Evolutionary conservation across 208 protist species (phyloP).

Genomic region (Novymonas esmeraldas): DNA sequence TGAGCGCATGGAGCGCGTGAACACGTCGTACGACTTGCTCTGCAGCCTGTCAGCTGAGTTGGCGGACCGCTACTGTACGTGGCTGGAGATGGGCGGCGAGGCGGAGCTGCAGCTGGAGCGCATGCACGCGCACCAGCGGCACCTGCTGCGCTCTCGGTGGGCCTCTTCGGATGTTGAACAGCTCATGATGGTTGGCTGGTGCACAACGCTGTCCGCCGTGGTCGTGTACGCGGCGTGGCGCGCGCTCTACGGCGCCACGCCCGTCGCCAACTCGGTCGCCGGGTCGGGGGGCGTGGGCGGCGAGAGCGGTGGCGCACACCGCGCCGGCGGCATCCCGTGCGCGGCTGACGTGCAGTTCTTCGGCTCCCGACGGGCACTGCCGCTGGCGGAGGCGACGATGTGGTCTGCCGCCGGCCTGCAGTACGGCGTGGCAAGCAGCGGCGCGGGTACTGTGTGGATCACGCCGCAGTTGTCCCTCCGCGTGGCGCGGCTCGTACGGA

Average conservation of each 20-base stretch:
- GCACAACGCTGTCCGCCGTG: constrained; percentile 21
- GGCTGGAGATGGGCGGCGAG: constrained; percentile 35
- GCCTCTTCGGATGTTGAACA: constrained; percentile 15
- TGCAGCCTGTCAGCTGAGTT: constrained; percentile 6
- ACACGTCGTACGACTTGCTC: constrained; percentile 40
- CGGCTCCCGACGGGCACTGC: constrained; percentile 10
- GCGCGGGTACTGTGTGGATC: constrained; percentile 5
- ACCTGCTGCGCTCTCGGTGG: constrained; percentile 11
- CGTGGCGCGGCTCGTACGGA: background rate
- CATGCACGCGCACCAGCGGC: background rate
- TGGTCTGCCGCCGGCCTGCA: constrained; percentile 11
- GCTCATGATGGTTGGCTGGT: constrained; percentile 38
- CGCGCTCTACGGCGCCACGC: constrained; percentile 3
- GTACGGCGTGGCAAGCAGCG: constrained; percentile 31
- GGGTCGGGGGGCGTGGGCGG: background rate
- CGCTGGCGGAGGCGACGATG: constrained; percentile 11
- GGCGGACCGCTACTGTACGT: constrained; percentile 20
- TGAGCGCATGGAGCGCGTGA: constrained; percentile 47
- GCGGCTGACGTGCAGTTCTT: background rate
- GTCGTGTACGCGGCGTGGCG: constrained; percentile 17
- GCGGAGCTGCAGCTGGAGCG: constrained; percentile 2
- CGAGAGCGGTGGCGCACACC: background rate
- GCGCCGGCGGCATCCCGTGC: background rate
- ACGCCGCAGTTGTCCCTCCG: background rate
- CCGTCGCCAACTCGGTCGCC: background rate